Evolutionary conservation across 192 early-diverging fungal genomes (phyloP).

Genomic region (Coemansia sp.): DNA sequence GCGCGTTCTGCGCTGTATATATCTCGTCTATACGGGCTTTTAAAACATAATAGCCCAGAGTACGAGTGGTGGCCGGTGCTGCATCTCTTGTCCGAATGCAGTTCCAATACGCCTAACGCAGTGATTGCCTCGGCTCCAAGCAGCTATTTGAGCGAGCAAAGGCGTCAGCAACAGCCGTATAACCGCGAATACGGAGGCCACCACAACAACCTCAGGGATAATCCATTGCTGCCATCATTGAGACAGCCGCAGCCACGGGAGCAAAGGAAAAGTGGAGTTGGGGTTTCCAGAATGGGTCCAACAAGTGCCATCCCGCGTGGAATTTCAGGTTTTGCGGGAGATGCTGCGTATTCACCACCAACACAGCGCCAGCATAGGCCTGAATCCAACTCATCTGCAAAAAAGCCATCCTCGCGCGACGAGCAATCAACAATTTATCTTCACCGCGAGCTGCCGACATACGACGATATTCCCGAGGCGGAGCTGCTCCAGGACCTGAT

Average conservation of each 20-base stretch:
- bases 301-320: slow-evolving; percentile 11
- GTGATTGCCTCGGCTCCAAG: slow-evolving; percentile 8
- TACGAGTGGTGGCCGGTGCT: slow-evolving; percentile 52
- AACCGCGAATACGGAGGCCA: neutral
- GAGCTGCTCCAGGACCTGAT: slow-evolving; percentile 80
- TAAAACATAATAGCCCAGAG: slow-evolving; percentile 32
- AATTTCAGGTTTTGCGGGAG: slow-evolving; percentile 1
- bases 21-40: slow-evolving; percentile 22
- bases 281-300: slow-evolving; percentile 1
- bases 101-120: slow-evolving; percentile 3
- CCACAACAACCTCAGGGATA: neutral
- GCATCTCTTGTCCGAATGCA: slow-evolving; percentile 42
- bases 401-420: slow-evolving; percentile 7
- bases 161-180: neutral
- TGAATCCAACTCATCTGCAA: neutral
- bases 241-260: slow-evolving; percentile 1
- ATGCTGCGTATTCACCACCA: neutral
- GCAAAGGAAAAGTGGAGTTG: neutral
- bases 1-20: slow-evolving; percentile 34
- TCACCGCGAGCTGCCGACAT: slow-evolving; percentile 33
- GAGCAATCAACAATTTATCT: slow-evolving; percentile 4
- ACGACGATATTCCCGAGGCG: slow-evolving; percentile 58
- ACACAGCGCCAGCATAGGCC: slow-evolving; percentile 15
- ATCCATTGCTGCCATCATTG: neutral
- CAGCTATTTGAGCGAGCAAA: slow-evolving; percentile 15